Percentiles rank a stretch among this genome's conserved stretches.
These are phyloP conservation scores for Sapria himalayana DNA, from an alignment of 345 rosid species.

Conservation along the genomic window DNA sequence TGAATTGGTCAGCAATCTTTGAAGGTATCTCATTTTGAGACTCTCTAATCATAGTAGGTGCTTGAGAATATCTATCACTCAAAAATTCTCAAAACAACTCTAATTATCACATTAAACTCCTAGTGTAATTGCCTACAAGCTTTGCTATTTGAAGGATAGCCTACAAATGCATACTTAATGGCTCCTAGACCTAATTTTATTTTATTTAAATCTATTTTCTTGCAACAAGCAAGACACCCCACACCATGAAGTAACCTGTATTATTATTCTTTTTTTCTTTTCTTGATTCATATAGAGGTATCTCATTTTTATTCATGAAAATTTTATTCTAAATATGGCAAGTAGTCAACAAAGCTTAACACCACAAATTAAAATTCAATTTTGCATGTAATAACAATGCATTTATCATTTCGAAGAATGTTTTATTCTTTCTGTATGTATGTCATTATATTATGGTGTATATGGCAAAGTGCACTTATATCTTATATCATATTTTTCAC, in stretches of 20 bases:
- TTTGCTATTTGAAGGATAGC: too few species aligned
- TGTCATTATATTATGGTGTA: background rate
- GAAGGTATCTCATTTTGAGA: background rate
- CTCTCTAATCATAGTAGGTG: background rate
- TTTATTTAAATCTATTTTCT: background rate
- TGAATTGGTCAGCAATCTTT: too few species aligned
- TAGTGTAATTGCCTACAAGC: conserved; percentile 1
- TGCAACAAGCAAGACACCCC: conserved; percentile 3
- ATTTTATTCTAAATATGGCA: conserved; percentile 2
- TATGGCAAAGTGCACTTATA: background rate
- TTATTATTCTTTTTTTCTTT: background rate
- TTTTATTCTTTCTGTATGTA: background rate
- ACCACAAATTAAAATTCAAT: background rate
- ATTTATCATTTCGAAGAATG: conserved; percentile 3
- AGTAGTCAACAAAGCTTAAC: background rate
- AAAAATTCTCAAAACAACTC: background rate
- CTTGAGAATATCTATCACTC: too few species aligned
- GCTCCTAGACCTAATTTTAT: background rate
- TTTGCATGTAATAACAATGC: background rate
- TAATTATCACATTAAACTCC: background rate
- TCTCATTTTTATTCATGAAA: background rate
- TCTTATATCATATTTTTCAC: conserved; percentile 1
- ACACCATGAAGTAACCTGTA: background rate
- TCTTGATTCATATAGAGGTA: conserved; percentile 5
- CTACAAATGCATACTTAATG: too few species aligned